Evolutionary conservation across 768 basidiomycete species (phyloP).

Genomic region (Tephrocybe rancida): DNA sequence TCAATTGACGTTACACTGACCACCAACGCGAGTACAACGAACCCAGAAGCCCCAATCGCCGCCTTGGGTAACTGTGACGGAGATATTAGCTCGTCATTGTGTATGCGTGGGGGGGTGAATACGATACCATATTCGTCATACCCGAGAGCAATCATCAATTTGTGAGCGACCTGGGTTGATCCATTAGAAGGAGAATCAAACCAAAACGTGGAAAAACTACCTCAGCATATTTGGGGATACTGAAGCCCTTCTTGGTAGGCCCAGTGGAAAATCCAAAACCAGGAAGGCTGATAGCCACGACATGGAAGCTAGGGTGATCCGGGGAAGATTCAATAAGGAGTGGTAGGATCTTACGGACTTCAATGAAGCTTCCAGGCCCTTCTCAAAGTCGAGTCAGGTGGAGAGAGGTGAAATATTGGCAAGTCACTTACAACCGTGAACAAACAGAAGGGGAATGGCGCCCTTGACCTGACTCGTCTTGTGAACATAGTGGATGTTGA

Average conservation of each 20-base stretch:
- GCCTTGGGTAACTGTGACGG: conserved; percentile 43
- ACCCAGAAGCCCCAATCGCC: conserved; percentile 50
- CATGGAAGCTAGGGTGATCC: conserved; percentile 61
- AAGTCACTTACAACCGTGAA: conserved; percentile 53
- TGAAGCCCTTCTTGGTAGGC: conserved; percentile 54
- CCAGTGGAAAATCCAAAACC: conserved; percentile 65
- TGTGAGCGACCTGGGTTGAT: conserved; percentile 40
- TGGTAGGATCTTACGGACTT: conserved; percentile 60
- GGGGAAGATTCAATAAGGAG: conserved; percentile 45
- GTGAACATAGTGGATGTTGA: conserved; percentile 61
- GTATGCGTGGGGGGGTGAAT: no score
- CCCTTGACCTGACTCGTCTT: conserved; percentile 42
- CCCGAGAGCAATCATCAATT: conserved; percentile 50
- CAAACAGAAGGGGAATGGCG: conserved; percentile 48
- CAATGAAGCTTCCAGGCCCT: conserved; percentile 68
- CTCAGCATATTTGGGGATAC: conserved; percentile 52
- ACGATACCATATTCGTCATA: conserved; percentile 50
- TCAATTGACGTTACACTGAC: no score
- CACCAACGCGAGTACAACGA: no score
- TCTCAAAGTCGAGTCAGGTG: neutral
- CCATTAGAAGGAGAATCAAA: neutral
- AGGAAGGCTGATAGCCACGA: conserved; percentile 60
- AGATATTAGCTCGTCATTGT: neutral
- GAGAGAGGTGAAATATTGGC: no score
- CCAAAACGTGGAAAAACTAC: conserved; percentile 34